Evolutionary conservation across 352 stramenopile species (phyloP), one percentile per base, ranked within the genome.

Genomic region (Pythium aphanidermatum): DNA sequence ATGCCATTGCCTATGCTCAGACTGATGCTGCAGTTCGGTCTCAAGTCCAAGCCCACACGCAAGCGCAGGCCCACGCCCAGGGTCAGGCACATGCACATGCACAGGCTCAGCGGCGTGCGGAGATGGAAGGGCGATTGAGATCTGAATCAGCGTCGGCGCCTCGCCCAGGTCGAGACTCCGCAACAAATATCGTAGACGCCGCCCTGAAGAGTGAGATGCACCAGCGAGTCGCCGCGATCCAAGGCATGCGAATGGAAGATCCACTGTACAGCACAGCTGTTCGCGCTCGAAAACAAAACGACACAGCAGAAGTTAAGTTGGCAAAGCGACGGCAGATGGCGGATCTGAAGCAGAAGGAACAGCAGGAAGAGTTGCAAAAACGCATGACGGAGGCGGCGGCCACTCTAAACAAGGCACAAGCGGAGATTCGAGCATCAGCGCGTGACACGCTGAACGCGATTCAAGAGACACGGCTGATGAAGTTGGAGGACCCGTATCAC

Each of bases 221-320:
- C 5, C 68, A 77, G 34, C 78, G 75, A n/a, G 59, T 85, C 35
- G 62, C 60, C 4, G 73, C 87, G 32, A 79, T 86, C 35, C 56
- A 65, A 30, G 71, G 62, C 6, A 87, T 90, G 74, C 69, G 75
- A 7, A 31, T 60, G 14, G 78, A 90, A 58, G 78, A 90, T 26
- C 73, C 75, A 13, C 57, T 73, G 8, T 70, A 79, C 25, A 55
- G 54, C 20, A 42, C 60, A 20, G 37, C 43, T 2, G 62, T 71
- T 23, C 63, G 65, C 7, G 48, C 72, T 37, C 68, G 77, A 3
- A 69, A 81, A 44, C 30, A 68, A 2, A 47, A 63, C 0, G 74
- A 90, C 21, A 74, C 55, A 32, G 62, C 57, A 12, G 53, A 54
- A 9, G 11, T 41, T 41, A 41, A 34, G 29, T 34, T 34, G 29